Conservation (phyloP, 352 stramenopile genomes). For the Phytophthora capsici region DNA sequence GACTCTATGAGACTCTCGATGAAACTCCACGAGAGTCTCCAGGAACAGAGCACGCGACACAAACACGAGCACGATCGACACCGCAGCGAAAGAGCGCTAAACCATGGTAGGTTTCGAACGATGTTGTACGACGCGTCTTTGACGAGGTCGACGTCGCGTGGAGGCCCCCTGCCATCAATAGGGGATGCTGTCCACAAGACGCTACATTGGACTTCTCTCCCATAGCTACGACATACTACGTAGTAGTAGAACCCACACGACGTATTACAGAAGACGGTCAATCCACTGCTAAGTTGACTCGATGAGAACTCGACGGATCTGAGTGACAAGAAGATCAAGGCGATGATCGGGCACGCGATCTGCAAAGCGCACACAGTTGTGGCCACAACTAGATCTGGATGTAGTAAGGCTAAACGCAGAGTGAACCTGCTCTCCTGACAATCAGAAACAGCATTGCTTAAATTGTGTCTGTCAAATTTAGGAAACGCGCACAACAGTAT, state of each 20-base stretch:
- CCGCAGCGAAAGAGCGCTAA: conserved; percentile 47
- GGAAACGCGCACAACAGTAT: neutral
- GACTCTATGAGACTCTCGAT: too few relatives aligned
- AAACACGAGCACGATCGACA: conserved; percentile 49
- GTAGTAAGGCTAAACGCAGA: neutral
- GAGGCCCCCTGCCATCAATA: conserved; percentile 44
- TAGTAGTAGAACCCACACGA: conserved; percentile 47
- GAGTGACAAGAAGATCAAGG: conserved; percentile 55
- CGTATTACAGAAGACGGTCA: conserved; percentile 49
- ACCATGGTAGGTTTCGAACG: conserved; percentile 53
- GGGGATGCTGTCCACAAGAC: conserved; percentile 31
- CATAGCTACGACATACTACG: conserved; percentile 36
- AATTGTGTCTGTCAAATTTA: neutral
- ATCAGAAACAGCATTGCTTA: neutral
- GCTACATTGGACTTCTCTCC: too few relatives aligned
- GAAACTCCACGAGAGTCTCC: conserved; percentile 45
- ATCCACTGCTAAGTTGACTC: conserved; percentile 43
- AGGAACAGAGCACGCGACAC: conserved; percentile 44
- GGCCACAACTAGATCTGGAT: neutral
- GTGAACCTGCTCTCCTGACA: neutral
- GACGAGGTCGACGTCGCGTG: conserved; percentile 38
- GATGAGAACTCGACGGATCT: conserved; percentile 49
- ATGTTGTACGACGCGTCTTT: conserved; percentile 45
- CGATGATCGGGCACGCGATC: neutral
- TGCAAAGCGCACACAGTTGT: neutral